Base-by-base conservation (phyloP, 495 filamentous ascomycete species). In the Penicillium riverlandense region DNA sequence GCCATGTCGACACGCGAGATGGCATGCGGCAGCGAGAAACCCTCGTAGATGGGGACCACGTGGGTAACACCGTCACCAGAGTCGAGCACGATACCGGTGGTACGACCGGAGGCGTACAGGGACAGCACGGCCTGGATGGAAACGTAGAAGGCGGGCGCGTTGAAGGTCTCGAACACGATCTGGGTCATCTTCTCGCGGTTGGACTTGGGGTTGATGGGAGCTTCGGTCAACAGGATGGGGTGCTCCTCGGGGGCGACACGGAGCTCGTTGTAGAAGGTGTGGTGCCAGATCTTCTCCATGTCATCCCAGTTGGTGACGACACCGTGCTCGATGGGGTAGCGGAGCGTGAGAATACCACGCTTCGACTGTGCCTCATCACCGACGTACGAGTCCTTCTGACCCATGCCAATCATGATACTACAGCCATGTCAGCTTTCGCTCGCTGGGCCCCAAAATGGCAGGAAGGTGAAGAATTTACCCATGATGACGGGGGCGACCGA, bases 361-460 rank as follows among this genome's bases (percentile, higher is more conserved):
- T 96, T 96, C 68, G 90, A 95, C 74, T 96, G 90, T 74, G 90
- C 90, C 79, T 98, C 92, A 77, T 98, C 92, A 80, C 92, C 92
- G 55, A 98, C 92, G 66, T 98, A 98, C 48, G 92, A 98, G 79
- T 98, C 92, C 78, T 98, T 98, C 77, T 98, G 92, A 61, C 92
- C 92, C 92, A 98, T 97, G 84, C 92, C 92, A 71, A 98, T 98
- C 92, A 98, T 98, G 77, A 98, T 98, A 83, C 92, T 96, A 61
- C 35, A 43, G 44, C 43, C 28, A 39, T 41, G 57, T 50, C 47
- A 46, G 60, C 79, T 49, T 34, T 22, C 22, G 22, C 22, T 4
- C 22, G 22, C 22, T 22, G 22, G 22, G 22, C 22, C 22, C 22
- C 2, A 22, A 22, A 22, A 22, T 22, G 22, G 22, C 22, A 22